A percentile compares a stretch with the other conserved stretches of the same genome.
Evolutionary conservation across 805 yeast species (phyloP).

Genomic region (Schwanniomyces sp.): DNA sequence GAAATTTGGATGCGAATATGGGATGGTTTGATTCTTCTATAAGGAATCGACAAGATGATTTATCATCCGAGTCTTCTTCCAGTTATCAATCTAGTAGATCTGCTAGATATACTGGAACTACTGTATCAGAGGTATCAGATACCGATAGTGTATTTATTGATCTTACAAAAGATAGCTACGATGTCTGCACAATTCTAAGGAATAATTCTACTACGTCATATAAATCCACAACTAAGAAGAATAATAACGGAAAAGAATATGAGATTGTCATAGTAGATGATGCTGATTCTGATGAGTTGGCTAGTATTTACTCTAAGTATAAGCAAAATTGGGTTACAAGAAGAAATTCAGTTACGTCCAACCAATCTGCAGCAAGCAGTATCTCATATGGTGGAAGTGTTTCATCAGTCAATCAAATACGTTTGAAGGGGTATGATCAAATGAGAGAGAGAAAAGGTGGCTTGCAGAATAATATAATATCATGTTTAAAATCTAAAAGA

Average conservation of each 20-base stretch:
- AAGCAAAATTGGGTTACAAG: slow-evolving; percentile 24
- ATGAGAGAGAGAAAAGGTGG: background rate
- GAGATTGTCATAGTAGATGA: slow-evolving; percentile 44
- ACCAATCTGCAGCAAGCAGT: slow-evolving; percentile 12
- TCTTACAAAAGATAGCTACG: slow-evolving; percentile 40
- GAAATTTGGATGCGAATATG: background rate
- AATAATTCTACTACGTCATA: slow-evolving; percentile 36
- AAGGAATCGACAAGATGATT: background rate
- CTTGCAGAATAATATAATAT: background rate
- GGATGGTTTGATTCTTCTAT: background rate
- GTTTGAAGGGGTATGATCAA: slow-evolving; percentile 3
- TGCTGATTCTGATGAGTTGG: slow-evolving; percentile 29
- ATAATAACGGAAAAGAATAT: slow-evolving; percentile 36
- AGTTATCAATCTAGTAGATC: slow-evolving; percentile 32
- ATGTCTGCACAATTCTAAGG: slow-evolving; percentile 36
- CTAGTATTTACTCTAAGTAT: slow-evolving; percentile 43
- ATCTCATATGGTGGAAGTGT: slow-evolving; percentile 20
- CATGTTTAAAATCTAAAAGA: background rate
- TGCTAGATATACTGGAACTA: slow-evolving; percentile 20
- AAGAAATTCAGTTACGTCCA: slow-evolving; percentile 21
- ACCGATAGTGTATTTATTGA: slow-evolving; percentile 41
- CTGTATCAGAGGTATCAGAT: slow-evolving; percentile 27
- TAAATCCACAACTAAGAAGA: slow-evolving; percentile 38
- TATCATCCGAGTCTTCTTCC: slow-evolving; percentile 11
- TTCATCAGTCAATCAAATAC: slow-evolving; percentile 18